These are phyloP conservation scores for Komagataella pastoris DNA, from an alignment of 805 yeast genomes.

Conservation along the genomic window DNA sequence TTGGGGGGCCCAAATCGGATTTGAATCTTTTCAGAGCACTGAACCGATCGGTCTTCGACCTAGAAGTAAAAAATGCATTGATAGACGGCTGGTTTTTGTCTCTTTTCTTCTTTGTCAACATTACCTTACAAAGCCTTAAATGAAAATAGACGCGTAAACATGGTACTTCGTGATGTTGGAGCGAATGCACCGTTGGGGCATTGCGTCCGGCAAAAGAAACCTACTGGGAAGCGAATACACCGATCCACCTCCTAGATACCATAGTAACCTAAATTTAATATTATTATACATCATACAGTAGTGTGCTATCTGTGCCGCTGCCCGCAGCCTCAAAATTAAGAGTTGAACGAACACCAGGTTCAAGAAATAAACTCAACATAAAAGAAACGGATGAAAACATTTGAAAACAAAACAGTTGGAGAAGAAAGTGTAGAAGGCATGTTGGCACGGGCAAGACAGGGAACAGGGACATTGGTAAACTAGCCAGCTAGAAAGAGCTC, in stretches of 20 bases:
- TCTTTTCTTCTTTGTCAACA: neutral
- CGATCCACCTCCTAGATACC: neutral
- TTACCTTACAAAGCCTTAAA: neutral
- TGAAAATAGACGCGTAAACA: neutral
- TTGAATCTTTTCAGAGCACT: neutral
- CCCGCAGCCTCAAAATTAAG: neutral
- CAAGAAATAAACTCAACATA: conserved; percentile 1
- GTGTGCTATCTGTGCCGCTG: neutral
- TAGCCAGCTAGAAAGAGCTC: conserved; percentile 2
- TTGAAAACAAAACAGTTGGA: neutral
- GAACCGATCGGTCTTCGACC: neutral
- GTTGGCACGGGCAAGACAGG: neutral
- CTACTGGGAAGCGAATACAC: neutral
- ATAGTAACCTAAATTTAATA: neutral
- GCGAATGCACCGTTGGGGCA: neutral
- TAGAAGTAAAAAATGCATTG: neutral
- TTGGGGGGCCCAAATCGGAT: neutral
- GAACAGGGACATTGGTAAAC: neutral
- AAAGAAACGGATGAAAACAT: neutral
- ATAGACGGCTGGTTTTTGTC: neutral
- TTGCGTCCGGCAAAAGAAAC: neutral
- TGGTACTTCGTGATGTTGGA: neutral
- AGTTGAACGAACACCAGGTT: neutral
- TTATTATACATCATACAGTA: neutral
- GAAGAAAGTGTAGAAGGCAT: neutral